Conservation (phyloP, 2,329 filamentous ascomycete genomes). For the Fusarium sulawesiense region DNA sequence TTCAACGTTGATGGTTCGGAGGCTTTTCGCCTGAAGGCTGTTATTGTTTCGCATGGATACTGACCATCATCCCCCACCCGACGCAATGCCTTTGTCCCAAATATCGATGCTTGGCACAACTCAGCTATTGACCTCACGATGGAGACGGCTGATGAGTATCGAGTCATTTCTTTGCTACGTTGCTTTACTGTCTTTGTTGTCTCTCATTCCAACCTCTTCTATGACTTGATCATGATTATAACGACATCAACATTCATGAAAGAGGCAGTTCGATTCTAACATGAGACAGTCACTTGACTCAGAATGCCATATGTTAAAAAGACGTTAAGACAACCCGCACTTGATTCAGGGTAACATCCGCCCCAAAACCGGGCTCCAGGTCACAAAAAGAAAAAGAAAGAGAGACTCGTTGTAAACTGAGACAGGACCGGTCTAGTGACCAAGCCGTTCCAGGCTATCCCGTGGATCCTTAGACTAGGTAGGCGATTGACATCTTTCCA, state of each 20-base stretch:
- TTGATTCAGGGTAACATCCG: constrained; percentile 31
- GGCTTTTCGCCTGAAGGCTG: constrained; percentile 1
- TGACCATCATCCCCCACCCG: neutral
- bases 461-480: neutral
- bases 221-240: neutral
- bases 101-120: constrained; percentile 7
- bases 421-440: constrained; percentile 28
- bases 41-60: constrained; percentile 16
- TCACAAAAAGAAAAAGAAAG: neutral
- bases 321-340: constrained; percentile 12
- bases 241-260: constrained; percentile 18
- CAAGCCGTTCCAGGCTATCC: constrained; percentile 2
- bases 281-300: constrained; percentile 30
- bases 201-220: constrained; percentile 8
- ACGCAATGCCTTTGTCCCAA: neutral
- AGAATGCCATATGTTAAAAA: constrained; percentile 5
- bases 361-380: constrained; percentile 1
- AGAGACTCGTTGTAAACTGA: constrained; percentile 23
- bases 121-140: constrained; percentile 15
- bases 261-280: constrained; percentile 1
- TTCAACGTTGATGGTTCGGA: neutral
- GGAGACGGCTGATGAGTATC: constrained; percentile 10
- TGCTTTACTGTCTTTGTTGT: neutral
- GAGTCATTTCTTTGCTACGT: constrained; percentile 15
- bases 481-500: constrained; percentile 12